phyloP scores from a whole-genome alignment of 108 stramenopile species.

The Fragilariopsis cylindrus region DNA sequence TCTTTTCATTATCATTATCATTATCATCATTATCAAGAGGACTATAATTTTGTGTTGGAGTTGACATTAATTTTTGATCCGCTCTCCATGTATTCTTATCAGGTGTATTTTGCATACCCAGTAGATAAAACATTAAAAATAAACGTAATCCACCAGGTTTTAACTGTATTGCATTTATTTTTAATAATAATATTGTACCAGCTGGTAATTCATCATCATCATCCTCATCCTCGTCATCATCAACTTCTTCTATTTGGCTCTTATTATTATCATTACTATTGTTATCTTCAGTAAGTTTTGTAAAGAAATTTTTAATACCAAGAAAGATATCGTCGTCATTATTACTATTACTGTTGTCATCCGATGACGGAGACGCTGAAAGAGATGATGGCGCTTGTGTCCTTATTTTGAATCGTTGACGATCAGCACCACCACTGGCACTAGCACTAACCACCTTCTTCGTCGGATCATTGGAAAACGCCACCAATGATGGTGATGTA shows the following conservation, averaged over 20 bases:
- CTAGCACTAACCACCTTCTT: no score
- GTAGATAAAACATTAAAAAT: slow-evolving; percentile 69
- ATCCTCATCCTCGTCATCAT: not conserved
- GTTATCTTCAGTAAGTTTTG: not conserved
- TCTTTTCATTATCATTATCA: not conserved
- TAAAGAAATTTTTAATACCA: slow-evolving; percentile 1
- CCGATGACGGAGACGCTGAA: no score
- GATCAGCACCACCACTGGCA: no score
- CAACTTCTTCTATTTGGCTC: not conserved
- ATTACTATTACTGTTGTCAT: no score
- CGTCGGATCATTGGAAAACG: no score
- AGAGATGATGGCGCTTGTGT: no score
- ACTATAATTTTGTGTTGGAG: not conserved
- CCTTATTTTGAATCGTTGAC: no score
- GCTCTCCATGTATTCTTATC: slow-evolving; percentile 67
- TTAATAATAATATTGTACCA: slow-evolving; percentile 22
- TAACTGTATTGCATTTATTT: slow-evolving; percentile 49
- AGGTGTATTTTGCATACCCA: slow-evolving; percentile 83
- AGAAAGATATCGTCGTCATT: slow-evolving; percentile 2
- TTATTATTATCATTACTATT: not conserved
- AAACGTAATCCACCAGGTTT: slow-evolving; percentile 79
- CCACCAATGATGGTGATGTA: no score
- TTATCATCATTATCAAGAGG: not conserved
- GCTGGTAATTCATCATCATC: slow-evolving; percentile 25
- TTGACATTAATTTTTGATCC: slow-evolving; percentile 39